Percentiles rank a stretch among this genome's conserved stretches.
Evolutionary conservation across 805 yeast genomes (phyloP).

Genomic region (Barnettozyma vustinii): DNA sequence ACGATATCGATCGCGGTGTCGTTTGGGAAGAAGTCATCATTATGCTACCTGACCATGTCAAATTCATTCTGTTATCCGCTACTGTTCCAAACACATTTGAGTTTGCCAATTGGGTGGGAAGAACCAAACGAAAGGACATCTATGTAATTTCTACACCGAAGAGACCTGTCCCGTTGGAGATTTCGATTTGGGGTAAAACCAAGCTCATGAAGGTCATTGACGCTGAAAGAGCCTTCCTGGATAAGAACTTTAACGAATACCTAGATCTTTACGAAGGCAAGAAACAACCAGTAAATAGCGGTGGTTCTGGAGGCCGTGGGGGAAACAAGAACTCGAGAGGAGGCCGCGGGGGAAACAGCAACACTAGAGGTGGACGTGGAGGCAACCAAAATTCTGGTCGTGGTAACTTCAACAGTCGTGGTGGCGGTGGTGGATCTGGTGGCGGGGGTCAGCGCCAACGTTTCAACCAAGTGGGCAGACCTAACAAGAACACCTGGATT

Average conservation of each 20-base stretch:
- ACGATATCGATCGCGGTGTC: conserved; percentile 95
- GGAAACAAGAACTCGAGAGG: conserved; percentile 28
- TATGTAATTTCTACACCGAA: conserved; percentile 95
- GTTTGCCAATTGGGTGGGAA: conserved; percentile 97
- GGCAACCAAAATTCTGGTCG: conserved; percentile 29
- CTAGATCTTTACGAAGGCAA: conserved; percentile 43
- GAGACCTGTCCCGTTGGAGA: conserved; percentile 93
- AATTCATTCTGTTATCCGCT: conserved; percentile 85
- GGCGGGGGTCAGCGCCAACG: conserved; percentile 28
- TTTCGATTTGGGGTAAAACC: conserved; percentile 77
- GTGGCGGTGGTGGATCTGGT: conserved; percentile 30
- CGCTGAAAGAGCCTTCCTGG: conserved; percentile 64
- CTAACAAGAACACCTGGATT: conserved; percentile 75
- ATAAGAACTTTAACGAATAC: conserved; percentile 57
- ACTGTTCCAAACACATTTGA: conserved; percentile 98
- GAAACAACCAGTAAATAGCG: conserved; percentile 32
- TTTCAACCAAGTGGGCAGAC: conserved; percentile 34
- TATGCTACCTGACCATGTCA: conserved; percentile 95
- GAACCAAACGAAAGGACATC: conserved; percentile 93
- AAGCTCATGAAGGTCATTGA: conserved; percentile 69
- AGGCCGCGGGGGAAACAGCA: conserved; percentile 26
- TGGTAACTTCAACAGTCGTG: conserved; percentile 32
- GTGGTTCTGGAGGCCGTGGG: conserved; percentile 41
- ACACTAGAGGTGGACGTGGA: conserved; percentile 35
- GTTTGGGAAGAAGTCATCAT: conserved; percentile 99